Evolutionary conservation across 192 early-diverging fungal species (phyloP), one percentile per base, ranked within the genome.

Genomic region (Coemansia sp.): DNA sequence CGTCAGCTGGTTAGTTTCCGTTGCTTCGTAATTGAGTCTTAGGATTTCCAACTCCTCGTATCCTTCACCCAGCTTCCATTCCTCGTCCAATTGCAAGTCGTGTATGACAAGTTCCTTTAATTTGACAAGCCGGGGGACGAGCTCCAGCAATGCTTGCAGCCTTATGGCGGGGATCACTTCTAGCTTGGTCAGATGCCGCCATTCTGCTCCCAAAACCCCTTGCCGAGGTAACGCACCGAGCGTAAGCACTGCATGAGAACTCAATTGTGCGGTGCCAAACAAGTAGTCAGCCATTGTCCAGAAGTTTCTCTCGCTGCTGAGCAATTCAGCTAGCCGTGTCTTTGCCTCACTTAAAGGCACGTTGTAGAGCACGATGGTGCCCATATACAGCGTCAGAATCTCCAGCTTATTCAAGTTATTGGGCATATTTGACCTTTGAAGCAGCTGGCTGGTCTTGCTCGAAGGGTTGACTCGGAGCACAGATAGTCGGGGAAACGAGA

Each of bases 231-330:
- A 4, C 1, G 23, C 15, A 8, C 34, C 45, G 0, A 57, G 14
- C 14, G 40, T 31, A 11, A 57, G 43, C 36, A 21, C 32, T n/a
- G 55, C 36, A 41, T 57, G 34, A 12, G 12, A 11, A n/a, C 44
- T 9, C 17, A 57, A 14, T 11, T 34, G 15, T 9, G 34, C 12
- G 1, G 43, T 10, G 3, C 55, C 55, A 39, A 57, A 57, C 32
- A 47, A 8, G 9, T 23, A 39, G n/a, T 28, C 47, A 14, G 55
- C 16, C 55, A 57, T 57, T 2, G 44, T 0, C 55, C 55, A 57
- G 21, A 57, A 57, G 8, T 26, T 34, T 1, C 14, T 20, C 20
- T 38, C 45, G 23, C 18, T 21, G 9, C 10, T 36, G 11, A 28
- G 23, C 7, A 47, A 37, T 31, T 23, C 21, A 9, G 55, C 44